Base-by-base conservation (phyloP, 169 alveolate species). In the Plasmodium inui region DNA sequence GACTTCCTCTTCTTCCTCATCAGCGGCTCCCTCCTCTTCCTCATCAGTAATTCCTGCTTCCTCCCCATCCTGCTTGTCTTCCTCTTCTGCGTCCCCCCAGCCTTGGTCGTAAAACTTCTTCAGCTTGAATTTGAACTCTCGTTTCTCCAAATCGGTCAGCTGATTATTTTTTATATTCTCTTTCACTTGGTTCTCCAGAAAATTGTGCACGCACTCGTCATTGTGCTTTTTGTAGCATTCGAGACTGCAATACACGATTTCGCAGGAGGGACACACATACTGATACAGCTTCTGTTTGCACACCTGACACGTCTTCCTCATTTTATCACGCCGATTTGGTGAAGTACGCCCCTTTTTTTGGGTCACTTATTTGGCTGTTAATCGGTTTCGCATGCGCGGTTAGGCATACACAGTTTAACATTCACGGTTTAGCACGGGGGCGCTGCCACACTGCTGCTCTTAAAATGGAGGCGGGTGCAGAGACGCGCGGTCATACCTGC, bases 231-330 rank as follows among this genome's bases (percentile, higher is more conserved):
- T 76, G 57, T 88, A 88, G 19, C 94, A 88, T 32, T 88, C 94
- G 32, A 88, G 83, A 67, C 94, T 88, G 32, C 94, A 88, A 12
- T 88, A 88, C 5, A 88, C 94, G 30, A 88, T 88, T 78, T 88
- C 94, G 74, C 94, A 88, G 2, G 94, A 88, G n/a, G 94, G 94
- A 67, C 94, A 88, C 37, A 88, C 94, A 41, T 88, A 88, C 14
- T 88, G 88, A n/a, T 57, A 88, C 53, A 41, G 44, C 72, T 88
- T 88, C n/a, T 46, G 81, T 67, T 88, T 88, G 41, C 94, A 88
- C 50, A 88, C 94, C 41, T 88, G 89, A 34, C 94, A 88, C 71
- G 94, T 88, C 82, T 88, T 88, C 72, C 55, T 76, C 94, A 88
- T 88, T 39, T 26, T 83, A 41, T 3, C 37, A 26, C 34, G 39